Conservation (phyloP, 352 stramenopile genomes). For the Pythium myriotylum region DNA sequence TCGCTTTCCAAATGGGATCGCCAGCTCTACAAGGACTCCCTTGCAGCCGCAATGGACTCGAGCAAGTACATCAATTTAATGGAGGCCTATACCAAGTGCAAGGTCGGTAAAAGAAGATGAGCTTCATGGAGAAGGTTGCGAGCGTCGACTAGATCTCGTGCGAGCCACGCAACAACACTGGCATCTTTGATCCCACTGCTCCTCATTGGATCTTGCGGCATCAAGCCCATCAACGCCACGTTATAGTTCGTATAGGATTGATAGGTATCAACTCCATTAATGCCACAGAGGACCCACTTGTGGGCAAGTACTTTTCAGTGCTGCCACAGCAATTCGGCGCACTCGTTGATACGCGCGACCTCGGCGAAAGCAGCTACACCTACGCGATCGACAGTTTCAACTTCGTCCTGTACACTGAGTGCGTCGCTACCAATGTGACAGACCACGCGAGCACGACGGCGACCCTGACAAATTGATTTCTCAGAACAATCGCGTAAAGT, state of each 20-base stretch:
- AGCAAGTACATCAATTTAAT: conserved; percentile 36
- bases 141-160: conserved; percentile 56
- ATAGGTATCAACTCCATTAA: conserved; percentile 34
- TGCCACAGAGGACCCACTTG: conserved; percentile 6
- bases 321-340: conserved; percentile 22
- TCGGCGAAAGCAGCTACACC: conserved; percentile 35
- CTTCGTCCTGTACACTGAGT: conserved; percentile 23
- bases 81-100: conserved; percentile 54
- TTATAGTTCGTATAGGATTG: conserved; percentile 46
- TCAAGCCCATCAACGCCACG: too few relatives aligned
- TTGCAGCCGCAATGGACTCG: conserved; percentile 39
- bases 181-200: conserved; percentile 42
- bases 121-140: conserved; percentile 47
- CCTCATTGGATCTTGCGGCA: too few relatives aligned
- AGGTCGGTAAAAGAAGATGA: conserved; percentile 45
- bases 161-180: conserved; percentile 34
- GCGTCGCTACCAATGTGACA: not conserved
- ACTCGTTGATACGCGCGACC: conserved; percentile 21
- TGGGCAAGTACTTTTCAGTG: conserved; percentile 14
- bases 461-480: too few relatives aligned
- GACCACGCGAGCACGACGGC: not conserved
- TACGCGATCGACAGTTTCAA: conserved; percentile 29
- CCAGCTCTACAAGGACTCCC: conserved; percentile 30
- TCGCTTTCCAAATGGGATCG: conserved; percentile 26
- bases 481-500: too few relatives aligned